phyloP scores from a whole-genome alignment of 148 eudicot genomes.

The Bassia scoparia region DNA sequence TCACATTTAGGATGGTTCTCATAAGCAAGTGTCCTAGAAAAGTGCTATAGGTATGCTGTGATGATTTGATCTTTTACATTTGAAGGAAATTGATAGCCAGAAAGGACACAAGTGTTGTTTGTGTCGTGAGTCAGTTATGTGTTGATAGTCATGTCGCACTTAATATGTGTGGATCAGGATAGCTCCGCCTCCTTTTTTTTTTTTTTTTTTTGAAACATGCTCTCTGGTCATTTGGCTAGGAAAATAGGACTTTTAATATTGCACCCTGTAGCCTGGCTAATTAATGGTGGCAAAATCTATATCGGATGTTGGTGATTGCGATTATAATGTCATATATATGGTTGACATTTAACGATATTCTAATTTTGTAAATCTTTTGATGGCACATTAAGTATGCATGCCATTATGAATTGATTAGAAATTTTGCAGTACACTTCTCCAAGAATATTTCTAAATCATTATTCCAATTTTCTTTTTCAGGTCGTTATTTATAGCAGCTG shows the following conservation, averaged over 20 bases:
- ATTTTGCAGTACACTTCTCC: too few species aligned
- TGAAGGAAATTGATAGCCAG: neutral
- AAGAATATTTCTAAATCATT: neutral
- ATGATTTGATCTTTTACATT: neutral
- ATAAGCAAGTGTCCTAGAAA: neutral
- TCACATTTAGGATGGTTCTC: neutral
- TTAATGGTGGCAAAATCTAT: neutral
- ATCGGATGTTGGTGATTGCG: too few species aligned
- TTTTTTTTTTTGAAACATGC: neutral
- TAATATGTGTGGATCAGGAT: neutral
- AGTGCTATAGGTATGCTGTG: neutral
- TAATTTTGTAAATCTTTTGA: too few species aligned
- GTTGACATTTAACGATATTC: too few species aligned
- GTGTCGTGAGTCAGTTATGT: neutral
- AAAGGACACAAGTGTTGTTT: neutral
- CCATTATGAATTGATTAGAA: too few species aligned
- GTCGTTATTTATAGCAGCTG: neutral
- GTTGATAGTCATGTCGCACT: neutral
- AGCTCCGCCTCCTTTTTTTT: neutral
- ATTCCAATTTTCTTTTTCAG: conserved; percentile 2
- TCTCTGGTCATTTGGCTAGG: neutral
- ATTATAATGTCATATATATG: too few species aligned
- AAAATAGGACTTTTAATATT: neutral
- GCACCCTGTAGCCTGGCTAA: neutral
- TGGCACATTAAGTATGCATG: too few species aligned